Evolutionary conservation across 83 land plant genomes (phyloP), one percentile per base, ranked within the genome.

Genomic region (Picea engelmannii): DNA sequence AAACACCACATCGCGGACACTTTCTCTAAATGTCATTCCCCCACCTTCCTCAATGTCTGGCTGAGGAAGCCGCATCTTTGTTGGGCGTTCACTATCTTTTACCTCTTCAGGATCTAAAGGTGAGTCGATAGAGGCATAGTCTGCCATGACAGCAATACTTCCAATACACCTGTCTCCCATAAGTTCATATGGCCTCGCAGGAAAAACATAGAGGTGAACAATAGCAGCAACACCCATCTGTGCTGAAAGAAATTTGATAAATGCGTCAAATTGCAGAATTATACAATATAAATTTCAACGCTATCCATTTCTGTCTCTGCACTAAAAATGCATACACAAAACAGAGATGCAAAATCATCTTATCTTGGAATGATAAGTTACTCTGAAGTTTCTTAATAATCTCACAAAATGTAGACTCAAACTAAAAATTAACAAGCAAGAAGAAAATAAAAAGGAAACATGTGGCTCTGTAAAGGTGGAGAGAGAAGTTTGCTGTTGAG

Each of bases 141-240:
- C 98, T 44, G 96, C 94, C 55, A 95, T 90, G 58, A 95, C 96
- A 79, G 98, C 79, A 80, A 95, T 92, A 84, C 80, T 86, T 80
- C 96, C 92, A 83, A 85, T 47, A 49, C 84, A 70, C 17, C 82
- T 88, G 4, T 92, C 89, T 63, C 92, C 94, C 92, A 95, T 89
- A 40, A 87, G 82, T 84, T 92, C 91, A 81, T 97, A 97, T 11
- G 99, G 99, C 66, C 87, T 91, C 52, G 98, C 92, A 83, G 99
- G 96, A 82, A 93, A 93, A n/a, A 95, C 93, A 87, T 89, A 97
- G 9, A 95, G 82, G 87, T 97, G 98, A 80, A 91, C 91, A 61
- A 91, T 82, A 70, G 99, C 88, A 87, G 99, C 99, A 87, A 90
- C 83, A 58, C 87, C 91, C 96, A 96, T 93, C 94, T 95, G 96